Percentiles rank a stretch among this genome's conserved stretches.
phyloP scores from a whole-genome alignment of 208 protist species.

The Leishmania braziliensis region DNA sequence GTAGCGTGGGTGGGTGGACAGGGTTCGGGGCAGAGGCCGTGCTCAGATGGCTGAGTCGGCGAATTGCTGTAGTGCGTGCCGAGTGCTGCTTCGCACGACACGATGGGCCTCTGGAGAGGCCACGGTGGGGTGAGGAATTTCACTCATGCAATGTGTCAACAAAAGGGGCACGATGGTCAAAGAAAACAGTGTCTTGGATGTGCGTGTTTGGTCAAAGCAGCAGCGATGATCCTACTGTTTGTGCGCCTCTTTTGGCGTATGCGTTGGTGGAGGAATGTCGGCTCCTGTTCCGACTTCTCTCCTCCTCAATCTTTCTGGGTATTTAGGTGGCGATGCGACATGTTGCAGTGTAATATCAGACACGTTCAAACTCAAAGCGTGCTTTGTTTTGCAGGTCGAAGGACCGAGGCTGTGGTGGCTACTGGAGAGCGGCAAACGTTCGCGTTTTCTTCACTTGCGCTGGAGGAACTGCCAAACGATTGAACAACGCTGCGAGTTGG shows the following conservation, averaged over 20 bases:
- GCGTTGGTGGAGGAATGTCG: not conserved
- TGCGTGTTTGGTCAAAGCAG: not conserved
- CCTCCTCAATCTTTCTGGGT: not conserved
- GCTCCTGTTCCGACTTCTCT: too few relatives aligned
- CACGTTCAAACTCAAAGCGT: not conserved
- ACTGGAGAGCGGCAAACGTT: not conserved
- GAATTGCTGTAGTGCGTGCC: not conserved
- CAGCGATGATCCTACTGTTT: not conserved
- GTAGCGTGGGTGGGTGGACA: not conserved
- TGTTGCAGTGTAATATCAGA: not conserved
- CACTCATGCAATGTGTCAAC: too few relatives aligned
- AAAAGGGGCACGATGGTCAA: not conserved
- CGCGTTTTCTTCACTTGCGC: not conserved
- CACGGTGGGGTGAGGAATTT: not conserved
- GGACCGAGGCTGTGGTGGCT: not conserved
- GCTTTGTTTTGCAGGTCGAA: not conserved
- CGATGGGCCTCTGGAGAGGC: not conserved
- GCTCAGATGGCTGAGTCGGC: not conserved
- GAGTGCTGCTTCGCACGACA: not conserved
- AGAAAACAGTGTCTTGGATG: not conserved
- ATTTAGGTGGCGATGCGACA: not conserved
- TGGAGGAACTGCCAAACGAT: not conserved
- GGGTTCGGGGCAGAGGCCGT: not conserved
- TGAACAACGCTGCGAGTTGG: not conserved
- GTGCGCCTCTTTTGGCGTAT: not conserved